Percentiles rank a stretch among this genome's conserved stretches.
These are phyloP conservation scores for Friedmanniomyces endolithicus DNA, from an alignment of 495 filamentous ascomycete species.

Conservation along the genomic window DNA sequence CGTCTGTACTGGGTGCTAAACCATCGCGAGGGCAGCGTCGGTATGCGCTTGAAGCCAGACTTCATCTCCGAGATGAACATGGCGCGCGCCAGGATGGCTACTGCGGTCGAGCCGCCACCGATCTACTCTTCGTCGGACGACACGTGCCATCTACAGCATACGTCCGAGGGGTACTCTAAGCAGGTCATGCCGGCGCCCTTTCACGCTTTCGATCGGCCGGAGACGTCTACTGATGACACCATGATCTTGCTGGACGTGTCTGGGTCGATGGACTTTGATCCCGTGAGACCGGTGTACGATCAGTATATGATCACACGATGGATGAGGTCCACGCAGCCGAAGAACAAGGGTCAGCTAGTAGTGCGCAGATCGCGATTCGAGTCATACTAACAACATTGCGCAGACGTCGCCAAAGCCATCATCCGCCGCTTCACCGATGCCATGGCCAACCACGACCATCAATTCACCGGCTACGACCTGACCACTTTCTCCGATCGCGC, in stretches of 20 bases:
- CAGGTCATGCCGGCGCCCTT: constrained; percentile 35
- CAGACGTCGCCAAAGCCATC: constrained; percentile 35
- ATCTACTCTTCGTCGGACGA: constrained; percentile 33
- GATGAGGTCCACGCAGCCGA: constrained; percentile 32
- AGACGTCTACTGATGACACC: constrained; percentile 32
- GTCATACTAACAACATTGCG: neutral
- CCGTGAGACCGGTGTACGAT: constrained; percentile 33
- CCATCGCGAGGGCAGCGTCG: constrained; percentile 29
- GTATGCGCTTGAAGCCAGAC: constrained; percentile 33
- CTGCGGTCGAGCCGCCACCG: constrained; percentile 32
- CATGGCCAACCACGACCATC: constrained; percentile 35
- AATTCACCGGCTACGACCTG: constrained; percentile 32
- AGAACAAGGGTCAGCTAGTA: constrained; percentile 35
- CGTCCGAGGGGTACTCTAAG: constrained; percentile 32
- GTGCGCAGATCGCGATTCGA: neutral
- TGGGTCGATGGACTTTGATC: constrained; percentile 37
- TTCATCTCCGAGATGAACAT: constrained; percentile 34
- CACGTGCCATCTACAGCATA: constrained; percentile 33
- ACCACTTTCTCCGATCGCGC: constrained; percentile 33
- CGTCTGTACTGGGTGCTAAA: constrained; percentile 40
- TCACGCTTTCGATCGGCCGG: constrained; percentile 27
- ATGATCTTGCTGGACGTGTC: constrained; percentile 39
- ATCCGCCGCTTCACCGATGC: constrained; percentile 36
- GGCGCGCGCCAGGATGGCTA: constrained; percentile 34
- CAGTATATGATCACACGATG: constrained; percentile 35